These are phyloP conservation scores for Leccinellum rugosiceps DNA, from an alignment of 768 basidiomycete genomes.

Conservation along the genomic window DNA sequence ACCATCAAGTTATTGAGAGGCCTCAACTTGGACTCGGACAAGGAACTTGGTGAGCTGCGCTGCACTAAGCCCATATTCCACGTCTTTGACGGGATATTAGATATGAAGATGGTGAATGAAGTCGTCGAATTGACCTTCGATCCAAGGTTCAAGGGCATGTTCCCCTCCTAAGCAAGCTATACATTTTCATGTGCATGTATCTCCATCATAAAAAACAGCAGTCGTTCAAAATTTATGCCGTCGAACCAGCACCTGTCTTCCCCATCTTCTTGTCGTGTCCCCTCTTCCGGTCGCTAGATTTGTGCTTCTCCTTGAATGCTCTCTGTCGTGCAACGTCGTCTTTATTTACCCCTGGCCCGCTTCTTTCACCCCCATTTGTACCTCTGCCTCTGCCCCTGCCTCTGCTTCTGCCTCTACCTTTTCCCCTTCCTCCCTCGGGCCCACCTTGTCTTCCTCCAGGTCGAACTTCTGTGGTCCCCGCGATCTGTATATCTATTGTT, in stretches of 20 bases:
- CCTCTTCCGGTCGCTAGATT: conserved; percentile 76
- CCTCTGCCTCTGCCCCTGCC: conserved; percentile 28
- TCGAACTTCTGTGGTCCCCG: conserved; percentile 2
- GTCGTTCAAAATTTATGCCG: conserved; percentile 6
- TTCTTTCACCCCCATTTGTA: conserved; percentile 33
- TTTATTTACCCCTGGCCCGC: conserved; percentile 37
- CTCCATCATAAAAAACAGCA: background rate
- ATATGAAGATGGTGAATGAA: conserved; percentile 60
- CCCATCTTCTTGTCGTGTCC: conserved; percentile 92
- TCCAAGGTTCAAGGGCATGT: conserved; percentile 51
- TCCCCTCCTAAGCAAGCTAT: conserved; percentile 25
- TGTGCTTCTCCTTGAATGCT: conserved; percentile 75
- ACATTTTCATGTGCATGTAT: background rate
- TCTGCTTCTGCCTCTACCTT: conserved; percentile 40
- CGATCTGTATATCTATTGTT: conserved; percentile 9
- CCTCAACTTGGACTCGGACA: conserved; percentile 51
- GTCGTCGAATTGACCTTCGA: conserved; percentile 61
- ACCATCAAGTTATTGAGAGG: conserved; percentile 52
- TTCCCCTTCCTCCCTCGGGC: conserved; percentile 39
- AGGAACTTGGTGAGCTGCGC: conserved; percentile 54
- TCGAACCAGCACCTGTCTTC: conserved; percentile 47
- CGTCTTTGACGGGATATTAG: conserved; percentile 31
- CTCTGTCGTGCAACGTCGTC: conserved; percentile 49
- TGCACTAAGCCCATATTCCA: background rate
- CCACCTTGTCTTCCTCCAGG: conserved; percentile 16